Conservation (phyloP, 768 basidiomycete genomes). For the Kwoniella newhampshirensis region DNA sequence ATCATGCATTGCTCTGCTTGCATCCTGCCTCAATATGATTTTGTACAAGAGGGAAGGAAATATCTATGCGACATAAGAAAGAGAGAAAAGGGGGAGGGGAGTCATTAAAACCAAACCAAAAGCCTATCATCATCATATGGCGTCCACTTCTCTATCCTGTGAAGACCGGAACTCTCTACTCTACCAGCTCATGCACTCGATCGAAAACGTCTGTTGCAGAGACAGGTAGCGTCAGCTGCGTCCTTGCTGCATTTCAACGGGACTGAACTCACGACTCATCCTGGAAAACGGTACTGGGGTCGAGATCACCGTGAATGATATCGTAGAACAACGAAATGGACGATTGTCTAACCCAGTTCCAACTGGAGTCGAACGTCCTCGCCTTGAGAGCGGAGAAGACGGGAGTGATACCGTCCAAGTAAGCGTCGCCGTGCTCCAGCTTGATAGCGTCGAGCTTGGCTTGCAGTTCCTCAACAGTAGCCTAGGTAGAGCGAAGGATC, state of each 20-base stretch:
- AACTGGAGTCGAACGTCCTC: slow-evolving; percentile 95
- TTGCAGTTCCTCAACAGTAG: slow-evolving; percentile 62
- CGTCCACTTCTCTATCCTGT: not conserved
- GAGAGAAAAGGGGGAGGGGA: not conserved
- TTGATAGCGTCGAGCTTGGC: slow-evolving; percentile 81
- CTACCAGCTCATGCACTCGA: not conserved
- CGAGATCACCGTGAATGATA: slow-evolving; percentile 77
- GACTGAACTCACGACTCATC: slow-evolving; percentile 38
- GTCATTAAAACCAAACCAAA: not conserved
- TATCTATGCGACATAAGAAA: slow-evolving; percentile 5
- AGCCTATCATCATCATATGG: not conserved
- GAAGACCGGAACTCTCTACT: not conserved
- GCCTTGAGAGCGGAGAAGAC: slow-evolving; percentile 93
- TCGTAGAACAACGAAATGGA: slow-evolving; percentile 96
- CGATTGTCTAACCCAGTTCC: slow-evolving; percentile 99
- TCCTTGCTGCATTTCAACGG: not conserved
- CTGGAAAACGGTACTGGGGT: slow-evolving; percentile 41
- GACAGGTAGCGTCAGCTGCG: not conserved
- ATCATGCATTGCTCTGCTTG: not conserved
- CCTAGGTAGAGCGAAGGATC: slow-evolving; percentile 21
- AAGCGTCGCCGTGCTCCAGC: slow-evolving; percentile 87
- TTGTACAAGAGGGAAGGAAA: not conserved
- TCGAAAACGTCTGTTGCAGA: slow-evolving; percentile 11
- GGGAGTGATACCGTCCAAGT: slow-evolving; percentile 92
- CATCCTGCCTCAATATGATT: not conserved